phyloP scores from a whole-genome alignment of 2,329 filamentous ascomycete species.

The Ophiocordyceps camponoti-saundersi region DNA sequence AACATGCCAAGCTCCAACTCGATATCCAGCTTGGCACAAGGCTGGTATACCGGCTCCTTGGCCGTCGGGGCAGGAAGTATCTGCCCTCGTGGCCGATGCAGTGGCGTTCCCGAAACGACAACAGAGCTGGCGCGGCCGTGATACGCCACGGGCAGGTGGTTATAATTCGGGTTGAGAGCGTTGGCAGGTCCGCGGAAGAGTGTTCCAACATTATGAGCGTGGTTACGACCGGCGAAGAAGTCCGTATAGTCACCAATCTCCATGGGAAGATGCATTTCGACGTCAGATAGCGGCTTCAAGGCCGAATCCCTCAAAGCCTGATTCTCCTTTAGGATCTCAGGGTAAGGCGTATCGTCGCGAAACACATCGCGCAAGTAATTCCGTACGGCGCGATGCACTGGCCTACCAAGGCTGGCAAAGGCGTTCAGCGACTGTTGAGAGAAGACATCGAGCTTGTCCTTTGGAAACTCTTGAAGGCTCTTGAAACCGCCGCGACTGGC shows the following conservation, averaged over 20 bases:
- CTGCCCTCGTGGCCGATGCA: constrained; percentile 58
- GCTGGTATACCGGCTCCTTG: constrained; percentile 8
- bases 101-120: constrained; percentile 55
- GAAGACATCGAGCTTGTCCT: constrained; percentile 8
- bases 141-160: constrained; percentile 64
- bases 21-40: constrained; percentile 40
- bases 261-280: constrained; percentile 57
- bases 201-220: constrained; percentile 53
- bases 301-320: constrained; percentile 11
- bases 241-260: constrained; percentile 71
- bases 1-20: constrained; percentile 69
- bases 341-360: constrained; percentile 32
- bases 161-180: constrained; percentile 71
- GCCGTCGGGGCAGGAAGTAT: constrained; percentile 49
- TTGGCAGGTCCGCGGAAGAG: constrained; percentile 60
- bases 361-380: constrained; percentile 46
- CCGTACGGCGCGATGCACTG: constrained; percentile 53
- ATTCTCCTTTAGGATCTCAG: constrained; percentile 18
- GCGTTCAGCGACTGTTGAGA: constrained; percentile 12
- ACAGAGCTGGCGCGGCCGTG: constrained; percentile 64
- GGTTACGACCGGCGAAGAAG: constrained; percentile 67
- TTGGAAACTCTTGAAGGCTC: not conserved
- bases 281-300: constrained; percentile 20
- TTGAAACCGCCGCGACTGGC: constrained; percentile 24
- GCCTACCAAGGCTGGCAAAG: constrained; percentile 38